phyloP scores from a whole-genome alignment of 768 basidiomycete genomes.

The Auriscalpium microsporum region DNA sequence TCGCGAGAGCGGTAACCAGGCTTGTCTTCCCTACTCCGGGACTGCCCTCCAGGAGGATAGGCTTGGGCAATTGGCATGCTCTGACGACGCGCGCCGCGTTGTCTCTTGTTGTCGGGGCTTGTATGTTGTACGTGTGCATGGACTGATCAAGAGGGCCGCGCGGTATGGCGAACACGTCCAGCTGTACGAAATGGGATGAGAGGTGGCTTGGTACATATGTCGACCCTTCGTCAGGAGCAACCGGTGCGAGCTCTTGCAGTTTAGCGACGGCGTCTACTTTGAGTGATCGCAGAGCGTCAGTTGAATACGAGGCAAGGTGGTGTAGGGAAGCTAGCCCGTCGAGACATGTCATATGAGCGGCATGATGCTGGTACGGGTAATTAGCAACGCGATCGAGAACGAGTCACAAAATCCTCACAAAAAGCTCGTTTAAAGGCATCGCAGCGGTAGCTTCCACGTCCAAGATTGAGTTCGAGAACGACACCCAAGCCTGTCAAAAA shows the following conservation, averaged over 20 bases:
- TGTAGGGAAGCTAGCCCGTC: constrained; percentile 82
- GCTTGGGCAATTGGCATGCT: constrained; percentile 84
- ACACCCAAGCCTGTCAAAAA: constrained; percentile 71
- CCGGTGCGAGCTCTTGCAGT: constrained; percentile 50
- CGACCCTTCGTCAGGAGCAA: constrained; percentile 21
- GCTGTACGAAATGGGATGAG: constrained; percentile 33
- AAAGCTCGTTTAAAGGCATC: constrained; percentile 45
- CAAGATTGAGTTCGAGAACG: constrained; percentile 68
- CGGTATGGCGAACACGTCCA: constrained; percentile 69
- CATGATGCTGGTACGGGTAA: constrained; percentile 60
- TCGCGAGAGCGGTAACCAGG: constrained; percentile 79
- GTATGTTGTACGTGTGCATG: constrained; percentile 59
- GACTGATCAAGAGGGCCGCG: constrained; percentile 40
- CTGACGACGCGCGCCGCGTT: constrained; percentile 86
- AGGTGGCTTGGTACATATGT: constrained; percentile 25
- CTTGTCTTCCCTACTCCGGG: constrained; percentile 99
- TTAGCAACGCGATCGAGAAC: constrained; percentile 6
- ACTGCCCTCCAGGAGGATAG: constrained; percentile 92
- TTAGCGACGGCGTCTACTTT: constrained; percentile 47
- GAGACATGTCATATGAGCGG: constrained; percentile 84
- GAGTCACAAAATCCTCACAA: constrained; percentile 40
- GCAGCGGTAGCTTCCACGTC: constrained; percentile 19
- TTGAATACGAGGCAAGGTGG: constrained; percentile 58
- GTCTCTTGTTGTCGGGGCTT: constrained; percentile 79
- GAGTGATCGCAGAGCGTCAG: constrained; percentile 48